phyloP scores from a whole-genome alignment of 352 stramenopile species.

The Thraustotheca clavata region DNA sequence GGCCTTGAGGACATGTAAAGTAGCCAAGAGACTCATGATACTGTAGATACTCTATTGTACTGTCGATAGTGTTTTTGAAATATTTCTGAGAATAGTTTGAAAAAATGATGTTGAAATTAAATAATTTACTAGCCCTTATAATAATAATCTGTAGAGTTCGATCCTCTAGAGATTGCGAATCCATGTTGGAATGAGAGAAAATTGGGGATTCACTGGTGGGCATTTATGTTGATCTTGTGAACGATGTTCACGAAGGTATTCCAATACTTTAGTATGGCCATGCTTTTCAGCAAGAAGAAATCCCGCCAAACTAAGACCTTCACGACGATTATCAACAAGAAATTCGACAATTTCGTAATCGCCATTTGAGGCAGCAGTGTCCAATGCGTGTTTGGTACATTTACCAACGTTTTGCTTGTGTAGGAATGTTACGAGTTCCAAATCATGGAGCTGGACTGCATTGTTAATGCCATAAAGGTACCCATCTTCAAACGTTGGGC shows the following conservation, averaged over 20 bases:
- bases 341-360: background rate
- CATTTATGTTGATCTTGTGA: background rate
- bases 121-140: background rate
- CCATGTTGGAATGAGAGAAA: background rate
- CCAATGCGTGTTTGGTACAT: constrained; percentile 6
- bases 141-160: background rate
- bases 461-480: constrained; percentile 5
- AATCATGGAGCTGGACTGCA: background rate
- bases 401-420: background rate
- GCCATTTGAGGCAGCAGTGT: background rate
- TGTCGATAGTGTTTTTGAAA: too few species aligned
- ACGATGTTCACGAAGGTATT: background rate
- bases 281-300: constrained; percentile 1
- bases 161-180: background rate
- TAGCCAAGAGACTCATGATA: too few species aligned
- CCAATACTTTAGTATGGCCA: constrained; percentile 3
- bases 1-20: too few species aligned
- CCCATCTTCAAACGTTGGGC: background rate
- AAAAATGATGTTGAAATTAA: constrained; percentile 2
- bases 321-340: background rate
- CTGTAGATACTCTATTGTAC: too few species aligned
- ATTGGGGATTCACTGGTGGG: background rate
- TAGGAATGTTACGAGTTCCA: background rate
- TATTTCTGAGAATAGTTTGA: background rate
- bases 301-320: background rate